Evolutionary conservation across 2,329 filamentous ascomycete genomes (phyloP).

Genomic region (Fusarium algeriense): DNA sequence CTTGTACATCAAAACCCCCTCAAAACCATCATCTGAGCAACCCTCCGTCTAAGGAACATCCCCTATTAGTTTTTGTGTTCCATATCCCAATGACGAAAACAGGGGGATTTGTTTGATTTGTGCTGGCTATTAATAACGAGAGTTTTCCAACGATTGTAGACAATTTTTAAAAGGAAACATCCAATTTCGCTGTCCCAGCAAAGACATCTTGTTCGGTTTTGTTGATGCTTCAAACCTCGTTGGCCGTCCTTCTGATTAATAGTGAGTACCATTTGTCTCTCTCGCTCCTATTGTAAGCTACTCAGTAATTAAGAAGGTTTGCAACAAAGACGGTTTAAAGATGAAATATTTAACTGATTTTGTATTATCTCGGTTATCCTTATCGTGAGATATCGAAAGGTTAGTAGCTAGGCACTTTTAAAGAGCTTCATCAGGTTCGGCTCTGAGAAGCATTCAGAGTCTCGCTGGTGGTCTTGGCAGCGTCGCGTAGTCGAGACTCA

Average conservation of each 20-base stretch:
- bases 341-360: neutral
- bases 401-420: neutral
- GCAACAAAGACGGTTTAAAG: neutral
- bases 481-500: slow-evolving; percentile 84
- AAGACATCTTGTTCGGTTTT: neutral
- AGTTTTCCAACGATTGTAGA: neutral
- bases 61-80: too few species aligned
- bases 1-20: too few species aligned
- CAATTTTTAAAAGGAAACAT: neutral
- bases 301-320: neutral
- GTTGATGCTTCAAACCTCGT: neutral
- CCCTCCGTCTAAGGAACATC: too few species aligned
- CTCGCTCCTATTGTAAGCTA: neutral
- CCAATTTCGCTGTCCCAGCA: neutral
- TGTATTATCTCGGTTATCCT: neutral
- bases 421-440: slow-evolving; percentile 34
- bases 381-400: neutral
- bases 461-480: slow-evolving; percentile 76
- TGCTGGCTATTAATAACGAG: neutral
- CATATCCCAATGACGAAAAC: neutral
- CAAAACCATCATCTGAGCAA: too few species aligned
- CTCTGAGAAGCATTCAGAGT: slow-evolving; percentile 53
- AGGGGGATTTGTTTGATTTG: neutral
- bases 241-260: neutral
- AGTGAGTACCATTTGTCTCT: neutral